phyloP scores from a whole-genome alignment of 768 basidiomycete genomes.

The Floccularia luteovirens region DNA sequence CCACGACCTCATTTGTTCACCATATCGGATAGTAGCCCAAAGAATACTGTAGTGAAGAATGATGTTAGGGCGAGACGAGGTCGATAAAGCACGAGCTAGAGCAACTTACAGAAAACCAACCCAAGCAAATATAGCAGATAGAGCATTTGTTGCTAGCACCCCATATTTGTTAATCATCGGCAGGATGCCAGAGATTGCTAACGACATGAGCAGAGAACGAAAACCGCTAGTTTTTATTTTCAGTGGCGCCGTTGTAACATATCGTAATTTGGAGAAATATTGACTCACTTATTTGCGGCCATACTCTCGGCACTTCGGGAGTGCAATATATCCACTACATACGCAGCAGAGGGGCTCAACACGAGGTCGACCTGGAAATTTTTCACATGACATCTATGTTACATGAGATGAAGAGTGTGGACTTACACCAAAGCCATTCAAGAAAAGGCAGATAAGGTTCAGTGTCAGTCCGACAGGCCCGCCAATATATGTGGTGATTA shows the following conservation, averaged over 20 bases:
- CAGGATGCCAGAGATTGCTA: conserved; percentile 36
- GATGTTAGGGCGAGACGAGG: too few species aligned
- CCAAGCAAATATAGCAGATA: conserved; percentile 38
- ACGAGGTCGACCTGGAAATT: conserved; percentile 36
- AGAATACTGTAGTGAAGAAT: conserved; percentile 4
- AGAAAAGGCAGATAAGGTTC: conserved; percentile 43
- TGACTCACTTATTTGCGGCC: conserved; percentile 37
- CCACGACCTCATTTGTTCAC: conserved; percentile 6
- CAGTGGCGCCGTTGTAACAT: too few species aligned
- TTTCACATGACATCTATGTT: not conserved
- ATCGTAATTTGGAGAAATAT: too few species aligned
- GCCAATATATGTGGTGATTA: conserved; percentile 34
- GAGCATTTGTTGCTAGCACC: conserved; percentile 37
- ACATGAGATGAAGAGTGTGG: not conserved
- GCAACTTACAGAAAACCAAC: conserved; percentile 43
- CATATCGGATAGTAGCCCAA: conserved; percentile 8
- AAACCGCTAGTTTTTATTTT: conserved; percentile 45
- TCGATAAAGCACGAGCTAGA: conserved; percentile 6
- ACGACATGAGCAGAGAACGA: conserved; percentile 33
- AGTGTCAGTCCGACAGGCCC: conserved; percentile 37
- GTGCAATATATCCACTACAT: conserved; percentile 45
- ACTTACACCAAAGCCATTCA: conserved; percentile 57
- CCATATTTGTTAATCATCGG: conserved; percentile 50
- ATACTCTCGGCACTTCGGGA: conserved; percentile 44
- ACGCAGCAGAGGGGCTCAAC: conserved; percentile 39